Conservation (phyloP, 2,329 filamentous ascomycete genomes). For the Fusarium citri region DNA sequence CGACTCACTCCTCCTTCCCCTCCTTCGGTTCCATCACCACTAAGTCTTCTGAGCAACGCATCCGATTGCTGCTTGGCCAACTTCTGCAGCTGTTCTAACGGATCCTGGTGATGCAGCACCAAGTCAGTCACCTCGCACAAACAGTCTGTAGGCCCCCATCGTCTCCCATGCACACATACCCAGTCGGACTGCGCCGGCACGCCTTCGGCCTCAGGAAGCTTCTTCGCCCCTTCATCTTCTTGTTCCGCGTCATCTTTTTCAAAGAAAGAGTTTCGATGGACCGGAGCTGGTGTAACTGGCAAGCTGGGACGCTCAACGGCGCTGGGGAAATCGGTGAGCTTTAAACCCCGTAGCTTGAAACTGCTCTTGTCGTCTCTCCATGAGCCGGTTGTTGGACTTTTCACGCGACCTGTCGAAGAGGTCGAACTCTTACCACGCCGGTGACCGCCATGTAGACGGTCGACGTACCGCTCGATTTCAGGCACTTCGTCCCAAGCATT, state of each 20-base stretch:
- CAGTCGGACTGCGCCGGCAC: conserved; percentile 91
- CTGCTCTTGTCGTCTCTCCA: conserved; percentile 25
- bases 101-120: conserved; percentile 70
- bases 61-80: conserved; percentile 75
- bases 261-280: conserved; percentile 77
- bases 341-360: conserved; percentile 59
- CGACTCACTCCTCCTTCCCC: conserved; percentile 49
- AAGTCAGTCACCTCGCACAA: conserved; percentile 68
- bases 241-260: conserved; percentile 58
- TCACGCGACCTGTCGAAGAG: conserved; percentile 29
- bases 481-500: conserved; percentile 96
- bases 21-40: conserved; percentile 48
- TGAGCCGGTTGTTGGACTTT: conserved; percentile 30
- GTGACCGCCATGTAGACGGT: conserved; percentile 76
- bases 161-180: conserved; percentile 79
- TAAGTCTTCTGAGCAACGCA: conserved; percentile 66
- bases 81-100: conserved; percentile 75
- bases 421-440: conserved; percentile 53
- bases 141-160: conserved; percentile 64
- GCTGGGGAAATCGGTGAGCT: conserved; percentile 87
- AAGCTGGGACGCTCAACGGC: conserved; percentile 86
- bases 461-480: conserved; percentile 89
- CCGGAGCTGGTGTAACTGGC: conserved; percentile 88
- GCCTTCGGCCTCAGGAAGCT: conserved; percentile 80
- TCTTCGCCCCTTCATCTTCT: conserved; percentile 64